phyloP scores from a whole-genome alignment of 2,329 filamentous ascomycete genomes.

The Bipolaris cookei region DNA sequence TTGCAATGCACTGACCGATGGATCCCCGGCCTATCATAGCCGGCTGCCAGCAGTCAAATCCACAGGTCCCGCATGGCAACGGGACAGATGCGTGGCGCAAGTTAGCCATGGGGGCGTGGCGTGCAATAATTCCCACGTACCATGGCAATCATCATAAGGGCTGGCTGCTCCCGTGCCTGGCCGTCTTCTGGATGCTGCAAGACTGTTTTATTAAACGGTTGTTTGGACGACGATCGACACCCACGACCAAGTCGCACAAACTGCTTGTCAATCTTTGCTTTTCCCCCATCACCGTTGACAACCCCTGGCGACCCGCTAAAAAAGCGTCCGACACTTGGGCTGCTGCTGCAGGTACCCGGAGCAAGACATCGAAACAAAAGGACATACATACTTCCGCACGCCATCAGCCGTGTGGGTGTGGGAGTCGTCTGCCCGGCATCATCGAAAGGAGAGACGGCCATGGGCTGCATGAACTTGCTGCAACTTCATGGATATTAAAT shows the following conservation, averaged over 20 bases:
- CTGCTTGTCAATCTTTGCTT: constrained; percentile 34
- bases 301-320: constrained; percentile 14
- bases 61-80: constrained; percentile 24
- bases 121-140: constrained; percentile 31
- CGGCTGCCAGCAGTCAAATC: constrained; percentile 27
- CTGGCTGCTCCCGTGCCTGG: constrained; percentile 29
- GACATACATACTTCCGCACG: not conserved
- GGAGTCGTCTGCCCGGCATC: not conserved
- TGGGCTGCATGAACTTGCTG: constrained; percentile 26
- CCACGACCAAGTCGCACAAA: constrained; percentile 21
- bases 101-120: constrained; percentile 35
- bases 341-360: constrained; percentile 27
- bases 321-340: constrained; percentile 18
- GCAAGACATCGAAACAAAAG: constrained; percentile 1
- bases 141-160: constrained; percentile 39
- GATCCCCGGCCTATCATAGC: constrained; percentile 19
- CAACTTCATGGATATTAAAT: constrained; percentile 23
- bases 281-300: constrained; percentile 15
- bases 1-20: constrained; percentile 36
- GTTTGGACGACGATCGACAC: constrained; percentile 34
- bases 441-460: constrained; percentile 20
- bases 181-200: constrained; percentile 27
- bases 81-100: constrained; percentile 33
- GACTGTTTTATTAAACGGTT: constrained; percentile 17
- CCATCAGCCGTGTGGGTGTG: not conserved